Evolutionary conservation across 148 eudicot genomes (phyloP), one percentile per base, ranked within the genome.

Genomic region (Chenopodium quinoa): DNA sequence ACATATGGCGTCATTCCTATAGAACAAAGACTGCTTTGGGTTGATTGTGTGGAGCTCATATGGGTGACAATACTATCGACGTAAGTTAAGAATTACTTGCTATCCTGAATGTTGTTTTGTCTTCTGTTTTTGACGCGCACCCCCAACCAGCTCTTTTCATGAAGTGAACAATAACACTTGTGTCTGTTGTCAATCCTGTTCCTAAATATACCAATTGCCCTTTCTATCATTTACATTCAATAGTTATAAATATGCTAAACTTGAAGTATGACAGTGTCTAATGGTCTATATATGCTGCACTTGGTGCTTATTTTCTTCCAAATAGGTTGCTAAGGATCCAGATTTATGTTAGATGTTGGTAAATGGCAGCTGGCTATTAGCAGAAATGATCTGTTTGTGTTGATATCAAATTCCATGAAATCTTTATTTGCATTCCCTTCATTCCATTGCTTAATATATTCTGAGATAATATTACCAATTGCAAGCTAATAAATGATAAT

Each of bases 21-120:
- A 14, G 93, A 95, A 82, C 97, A 95, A 89, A 90, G 98, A 86
- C 96, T 95, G 83, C 96, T 93, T 46, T 95, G 98, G 97, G 98
- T 95, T 75, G 98, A 95, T 80, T 95, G 95, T 58, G 91, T 95
- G 32, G 98, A 95, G 86, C 97, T 95, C 69, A 87, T 95, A 68
- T 95, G 98, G 98, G 97, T 95, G 81, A 95, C 98, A 22, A 93
- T 95, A 78, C 96, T 95, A 56, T 95, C 98, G 32, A 93, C 97
- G 98, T 95, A 88, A 92, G 97, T 84, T 79, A 23, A 25, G 14
- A 20, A 40, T 71, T 74, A 46, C 44, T 72, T 12, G n/a, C 27
- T 75, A 47, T 74, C 50, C 44, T 52, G 3, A 27, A 20, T 20
- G 22, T 62, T 62, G 66, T 9, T 22, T 62, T 22, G 65, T 19